These are phyloP conservation scores for Cladosporium sp. DNA, from an alignment of 2,329 filamentous ascomycete genomes.

Conservation along the genomic window DNA sequence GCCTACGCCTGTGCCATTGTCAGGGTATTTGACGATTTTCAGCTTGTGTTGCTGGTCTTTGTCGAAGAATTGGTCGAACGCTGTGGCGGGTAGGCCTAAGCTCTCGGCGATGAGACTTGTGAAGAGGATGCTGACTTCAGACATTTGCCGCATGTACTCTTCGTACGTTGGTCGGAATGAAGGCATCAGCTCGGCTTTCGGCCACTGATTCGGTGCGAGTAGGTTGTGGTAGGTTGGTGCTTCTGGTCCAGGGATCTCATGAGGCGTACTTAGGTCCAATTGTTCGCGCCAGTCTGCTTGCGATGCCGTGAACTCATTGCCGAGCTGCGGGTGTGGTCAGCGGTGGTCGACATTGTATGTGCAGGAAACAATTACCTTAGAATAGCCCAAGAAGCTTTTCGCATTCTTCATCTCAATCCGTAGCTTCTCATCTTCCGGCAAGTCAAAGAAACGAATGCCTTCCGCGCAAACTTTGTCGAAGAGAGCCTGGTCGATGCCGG, in stretches of 20 bases:
- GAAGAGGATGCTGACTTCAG: constrained; percentile 69
- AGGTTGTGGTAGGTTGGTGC: constrained; percentile 75
- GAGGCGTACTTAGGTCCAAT: constrained; percentile 80
- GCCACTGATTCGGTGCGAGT: constrained; percentile 78
- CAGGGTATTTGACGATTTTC: constrained; percentile 85
- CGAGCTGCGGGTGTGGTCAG: constrained; percentile 40
- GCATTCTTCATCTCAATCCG: constrained; percentile 53
- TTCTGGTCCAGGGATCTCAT: constrained; percentile 61
- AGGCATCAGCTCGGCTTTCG: constrained; percentile 62
- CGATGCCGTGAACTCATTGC: constrained; percentile 68
- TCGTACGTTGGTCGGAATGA: constrained; percentile 68
- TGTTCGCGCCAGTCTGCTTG: constrained; percentile 80
- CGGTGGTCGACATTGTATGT: background rate
- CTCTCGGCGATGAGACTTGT: constrained; percentile 81
- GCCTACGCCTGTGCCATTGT: constrained; percentile 58
- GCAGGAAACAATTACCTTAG: constrained; percentile 36
- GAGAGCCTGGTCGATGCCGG: constrained; percentile 67
- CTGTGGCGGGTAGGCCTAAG: constrained; percentile 67
- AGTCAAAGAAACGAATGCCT: constrained; percentile 73
- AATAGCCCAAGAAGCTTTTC: constrained; percentile 47
- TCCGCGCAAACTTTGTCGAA: constrained; percentile 66
- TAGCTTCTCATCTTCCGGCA: constrained; percentile 75
- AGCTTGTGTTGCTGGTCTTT: constrained; percentile 74
- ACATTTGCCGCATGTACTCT: constrained; percentile 77
- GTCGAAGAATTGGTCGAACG: constrained; percentile 80